Base-by-base conservation (phyloP, 257 asterid genomes). In the Gynochthodes officinalis region DNA sequence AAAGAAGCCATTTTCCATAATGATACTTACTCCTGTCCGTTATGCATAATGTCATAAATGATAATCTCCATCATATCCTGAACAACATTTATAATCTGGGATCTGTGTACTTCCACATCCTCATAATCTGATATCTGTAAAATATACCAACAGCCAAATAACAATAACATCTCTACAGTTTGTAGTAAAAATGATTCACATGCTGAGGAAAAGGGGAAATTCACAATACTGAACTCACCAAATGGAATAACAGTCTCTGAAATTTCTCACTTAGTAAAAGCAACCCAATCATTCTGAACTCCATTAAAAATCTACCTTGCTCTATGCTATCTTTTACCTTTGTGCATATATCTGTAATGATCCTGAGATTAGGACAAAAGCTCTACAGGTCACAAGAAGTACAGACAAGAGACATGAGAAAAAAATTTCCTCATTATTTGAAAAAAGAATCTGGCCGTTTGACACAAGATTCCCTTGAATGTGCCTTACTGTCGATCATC, bases 61-160 rank as follows among this genome's bases (percentile, higher is more conserved):
- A 94, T 88, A 75, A 92, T 92, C 86, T 95, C 98, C 73, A 87
- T 65, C 62, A 92, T 90, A 86, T 95, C 99, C 84, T 95, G 99
- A 79, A 95, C 83, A 60, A 77, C 90, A 86, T 90, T 95, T 61
- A 92, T 83, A 76, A 95, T 81, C 78, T 85, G 93, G 77, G 94
- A 82, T 67, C 84, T 81, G 72, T 86, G 81, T 40, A 71, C 13
- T 69, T 77, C 86, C 49, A 28, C 69, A 57, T 84, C 98, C 43
- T 77, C 90, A 70, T 75, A 68, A 61, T 86, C 90, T 28, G 76
- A 72, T 83, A 83, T 82, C 99, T 91, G 88, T 63, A 58, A 69
- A 69, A 50, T 21, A 43, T 59, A 18, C 62, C 23, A 60, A 40
- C 44, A 70, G 61, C 27, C 28, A 39, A 19, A 69, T 27, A 44